phyloP scores from a whole-genome alignment of 805 yeast species.

The Jamesozyma rosinii region DNA sequence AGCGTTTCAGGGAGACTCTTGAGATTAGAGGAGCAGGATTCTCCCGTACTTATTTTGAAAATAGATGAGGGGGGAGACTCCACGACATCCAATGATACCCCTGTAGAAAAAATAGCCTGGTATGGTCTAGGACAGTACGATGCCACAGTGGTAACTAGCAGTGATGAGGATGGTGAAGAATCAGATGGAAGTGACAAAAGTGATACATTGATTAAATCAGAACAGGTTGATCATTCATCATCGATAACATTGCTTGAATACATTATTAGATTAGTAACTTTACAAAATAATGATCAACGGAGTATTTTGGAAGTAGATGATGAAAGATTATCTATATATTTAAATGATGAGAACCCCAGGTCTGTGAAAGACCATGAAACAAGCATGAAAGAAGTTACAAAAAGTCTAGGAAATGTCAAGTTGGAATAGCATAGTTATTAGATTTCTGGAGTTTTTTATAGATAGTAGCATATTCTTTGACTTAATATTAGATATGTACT shows the following conservation, averaged over 20 bases:
- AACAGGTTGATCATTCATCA: slow-evolving; percentile 26
- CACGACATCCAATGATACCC: slow-evolving; percentile 16
- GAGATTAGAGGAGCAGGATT: slow-evolving; percentile 48
- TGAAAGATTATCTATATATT: slow-evolving; percentile 52
- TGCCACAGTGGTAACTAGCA: slow-evolving; percentile 17
- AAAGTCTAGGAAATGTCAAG: slow-evolving; percentile 3
- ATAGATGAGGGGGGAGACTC: slow-evolving; percentile 8
- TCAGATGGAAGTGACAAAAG: slow-evolving; percentile 18
- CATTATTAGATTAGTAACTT: slow-evolving; percentile 45
- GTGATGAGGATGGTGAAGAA: slow-evolving; percentile 24
- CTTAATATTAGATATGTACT: too few species aligned
- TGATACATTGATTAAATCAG: slow-evolving; percentile 10
- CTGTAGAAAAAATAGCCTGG: slow-evolving; percentile 35
- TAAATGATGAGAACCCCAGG: slow-evolving; percentile 44
- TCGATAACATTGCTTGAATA: slow-evolving; percentile 56
- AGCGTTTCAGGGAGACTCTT: slow-evolving; percentile 61
- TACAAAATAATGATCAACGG: slow-evolving; percentile 51
- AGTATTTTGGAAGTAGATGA: slow-evolving; percentile 50
- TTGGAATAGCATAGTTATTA: background rate
- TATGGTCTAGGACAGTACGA: slow-evolving; percentile 41
- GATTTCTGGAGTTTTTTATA: too few species aligned
- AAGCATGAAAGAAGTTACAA: slow-evolving; percentile 3
- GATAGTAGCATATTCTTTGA: too few species aligned
- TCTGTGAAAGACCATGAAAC: slow-evolving; percentile 2
- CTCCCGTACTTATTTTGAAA: slow-evolving; percentile 63